Percentiles rank a stretch among this genome's conserved stretches.
These are phyloP conservation scores for Penicillium longicatenatum DNA, from an alignment of 495 filamentous ascomycete genomes.

Conservation along the genomic window DNA sequence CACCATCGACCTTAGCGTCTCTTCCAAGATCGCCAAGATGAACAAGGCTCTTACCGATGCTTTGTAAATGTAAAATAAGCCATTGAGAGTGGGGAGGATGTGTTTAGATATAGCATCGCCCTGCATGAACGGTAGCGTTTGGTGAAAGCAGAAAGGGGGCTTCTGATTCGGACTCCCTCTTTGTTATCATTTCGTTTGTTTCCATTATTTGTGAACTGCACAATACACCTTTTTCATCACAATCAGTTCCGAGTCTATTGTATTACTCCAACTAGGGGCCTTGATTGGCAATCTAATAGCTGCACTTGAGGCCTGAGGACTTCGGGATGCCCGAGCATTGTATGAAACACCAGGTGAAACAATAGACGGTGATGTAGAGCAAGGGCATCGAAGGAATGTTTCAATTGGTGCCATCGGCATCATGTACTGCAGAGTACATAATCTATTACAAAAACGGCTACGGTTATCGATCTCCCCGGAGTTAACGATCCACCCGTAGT, in stretches of 20 bases:
- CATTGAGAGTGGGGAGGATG: slow-evolving; percentile 21
- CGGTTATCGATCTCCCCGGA: neutral
- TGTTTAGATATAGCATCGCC: slow-evolving; percentile 29
- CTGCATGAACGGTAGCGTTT: slow-evolving; percentile 36
- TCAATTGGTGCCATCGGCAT: neutral
- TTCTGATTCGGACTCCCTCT: slow-evolving; percentile 9
- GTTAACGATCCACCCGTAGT: neutral
- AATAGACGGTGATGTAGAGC: no score
- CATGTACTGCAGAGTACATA: neutral
- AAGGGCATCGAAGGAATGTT: no score
- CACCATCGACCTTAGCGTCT: slow-evolving; percentile 96
- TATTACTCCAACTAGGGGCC: neutral
- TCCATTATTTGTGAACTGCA: slow-evolving; percentile 33
- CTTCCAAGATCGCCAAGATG: slow-evolving; percentile 91
- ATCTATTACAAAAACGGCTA: neutral
- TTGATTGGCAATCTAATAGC: neutral
- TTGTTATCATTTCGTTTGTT: slow-evolving; percentile 29
- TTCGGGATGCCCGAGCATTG: no score
- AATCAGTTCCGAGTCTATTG: neutral
- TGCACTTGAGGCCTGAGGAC: neutral
- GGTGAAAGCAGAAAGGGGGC: slow-evolving; percentile 19
- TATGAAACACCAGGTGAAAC: no score
- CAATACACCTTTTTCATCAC: slow-evolving; percentile 11
- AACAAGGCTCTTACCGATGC: slow-evolving; percentile 98
- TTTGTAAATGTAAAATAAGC: slow-evolving; percentile 70